Percentiles rank a stretch among this genome's conserved stretches.
Evolutionary conservation across 1,284 basidiomycete genomes (phyloP).

Genomic region (Ganoderma meredithae): DNA sequence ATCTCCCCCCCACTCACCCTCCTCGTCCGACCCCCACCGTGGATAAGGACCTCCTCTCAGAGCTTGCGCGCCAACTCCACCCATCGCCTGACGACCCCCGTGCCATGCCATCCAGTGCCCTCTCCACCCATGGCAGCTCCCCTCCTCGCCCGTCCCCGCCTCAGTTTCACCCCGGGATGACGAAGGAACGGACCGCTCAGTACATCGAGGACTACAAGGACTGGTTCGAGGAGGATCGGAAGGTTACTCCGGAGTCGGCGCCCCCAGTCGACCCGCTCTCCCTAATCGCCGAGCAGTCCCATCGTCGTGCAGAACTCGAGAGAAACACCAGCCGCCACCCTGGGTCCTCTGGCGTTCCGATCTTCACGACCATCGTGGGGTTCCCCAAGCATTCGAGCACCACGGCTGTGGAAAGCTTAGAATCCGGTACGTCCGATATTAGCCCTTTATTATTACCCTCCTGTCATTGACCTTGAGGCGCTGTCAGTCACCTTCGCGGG

Average conservation of each 20-base stretch:
- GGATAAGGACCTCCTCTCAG: conserved; percentile 21
- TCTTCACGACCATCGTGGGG: conserved; percentile 27
- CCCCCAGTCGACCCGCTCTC: conserved; percentile 15
- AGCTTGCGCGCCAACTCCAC: conserved; percentile 7
- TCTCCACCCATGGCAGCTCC: not conserved
- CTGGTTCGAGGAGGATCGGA: conserved; percentile 29
- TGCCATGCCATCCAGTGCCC: not conserved
- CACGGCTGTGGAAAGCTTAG: conserved; percentile 16
- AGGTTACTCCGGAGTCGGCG: conserved; percentile 19
- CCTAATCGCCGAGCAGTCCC: conserved; percentile 19
- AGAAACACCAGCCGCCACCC: not conserved
- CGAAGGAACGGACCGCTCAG: conserved; percentile 10
- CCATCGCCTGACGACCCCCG: not conserved
- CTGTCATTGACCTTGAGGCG: not conserved
- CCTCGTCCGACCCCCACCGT: conserved; percentile 5
- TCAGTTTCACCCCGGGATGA: conserved; percentile 15
- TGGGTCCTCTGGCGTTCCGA: conserved; percentile 13
- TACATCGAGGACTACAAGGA: conserved; percentile 21
- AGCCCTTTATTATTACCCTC: not conserved
- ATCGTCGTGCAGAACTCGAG: conserved; percentile 21
- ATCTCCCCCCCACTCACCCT: not conserved
- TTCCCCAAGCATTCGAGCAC: conserved; percentile 29
- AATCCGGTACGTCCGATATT: conserved; percentile 15
- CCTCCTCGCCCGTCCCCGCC: conserved; percentile 14
- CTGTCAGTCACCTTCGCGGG: conserved; percentile 21